Base-by-base conservation (phyloP, 179 eudicot species). In the Patellifolia procumbens region DNA sequence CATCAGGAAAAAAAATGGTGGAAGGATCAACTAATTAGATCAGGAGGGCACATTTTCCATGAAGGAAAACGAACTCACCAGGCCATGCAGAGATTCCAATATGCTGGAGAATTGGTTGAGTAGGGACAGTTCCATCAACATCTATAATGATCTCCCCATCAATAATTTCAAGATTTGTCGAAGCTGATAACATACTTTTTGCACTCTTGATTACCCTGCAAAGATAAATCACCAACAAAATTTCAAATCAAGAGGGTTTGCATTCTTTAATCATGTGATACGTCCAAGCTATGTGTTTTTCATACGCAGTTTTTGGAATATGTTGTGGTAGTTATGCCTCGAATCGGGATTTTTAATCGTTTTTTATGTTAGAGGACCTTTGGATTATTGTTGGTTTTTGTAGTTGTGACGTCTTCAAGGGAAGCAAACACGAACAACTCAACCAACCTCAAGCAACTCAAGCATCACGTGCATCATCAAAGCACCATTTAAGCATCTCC, bases 81-180 rank as follows among this genome's bases (percentile, higher is more conserved):
- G 96, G 98, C 98, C 98, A 93, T 73, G 93, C 92, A 72, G 98
- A 91, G 49, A 90, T 89, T 56, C 98, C 98, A 78, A 89, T 72
- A 83, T 92, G 98, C 74, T 93, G 91, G 83, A 91, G 82, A 77
- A 93, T 91, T 70, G 95, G 92, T 76, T 91, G 97, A 16, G 90
- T 89, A 66, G 98, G 97, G 73, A 88, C 91, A 32, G 89, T 88
- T 34, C 98, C 98, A 80, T 91, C 98, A 78, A 89, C 86, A 73
- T 93, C 97, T 80, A 93, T 78, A 71, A 91, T 80, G 79, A 89
- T 81, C 77, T 93, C 98, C 51, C 88, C 95, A 81, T 89, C 89
- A 72, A 74, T 53, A 80, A 88, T 85, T 74, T 83, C 84, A 81
- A 91, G 91, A 77, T 81, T 82, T 59, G 90, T 83, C 56, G 87